phyloP scores from a whole-genome alignment of 164 flowering plant genomes.

The Piper betle region DNA sequence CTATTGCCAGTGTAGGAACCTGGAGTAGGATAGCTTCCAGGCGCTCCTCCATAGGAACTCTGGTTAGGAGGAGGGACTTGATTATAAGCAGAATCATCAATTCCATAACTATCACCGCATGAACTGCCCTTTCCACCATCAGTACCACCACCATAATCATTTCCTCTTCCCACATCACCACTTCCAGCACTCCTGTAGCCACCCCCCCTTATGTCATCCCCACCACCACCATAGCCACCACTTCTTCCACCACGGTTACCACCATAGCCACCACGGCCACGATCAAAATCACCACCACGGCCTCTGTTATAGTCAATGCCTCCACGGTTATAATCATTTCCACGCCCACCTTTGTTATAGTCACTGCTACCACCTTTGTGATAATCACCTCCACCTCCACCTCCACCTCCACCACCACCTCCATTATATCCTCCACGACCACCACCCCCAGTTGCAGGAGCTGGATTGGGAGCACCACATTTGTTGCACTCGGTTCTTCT shows the following conservation, averaged over 20 bases:
- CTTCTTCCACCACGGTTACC: slow-evolving; percentile 24
- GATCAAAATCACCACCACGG: slow-evolving; percentile 9
- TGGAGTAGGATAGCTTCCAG: slow-evolving; percentile 39
- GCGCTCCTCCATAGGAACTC: slow-evolving; percentile 42
- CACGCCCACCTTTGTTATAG: background rate
- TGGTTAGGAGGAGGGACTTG: slow-evolving; percentile 39
- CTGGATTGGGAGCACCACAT: slow-evolving; percentile 75
- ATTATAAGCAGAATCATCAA: slow-evolving; percentile 49
- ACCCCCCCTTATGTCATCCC: background rate
- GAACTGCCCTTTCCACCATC: slow-evolving; percentile 32
- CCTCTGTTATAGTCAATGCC: slow-evolving; percentile 11
- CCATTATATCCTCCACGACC: too few relatives aligned
- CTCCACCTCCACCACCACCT: background rate
- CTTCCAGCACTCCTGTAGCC: slow-evolving; percentile 15
- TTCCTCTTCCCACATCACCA: slow-evolving; percentile 26
- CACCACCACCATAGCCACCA: slow-evolving; percentile 9
- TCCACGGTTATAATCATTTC: background rate
- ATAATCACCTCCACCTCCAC: slow-evolving; percentile 29
- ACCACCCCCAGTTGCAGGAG: slow-evolving; percentile 15
- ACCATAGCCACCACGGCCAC: slow-evolving; percentile 13
- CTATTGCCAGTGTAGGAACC: slow-evolving; percentile 41
- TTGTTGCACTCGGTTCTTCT: slow-evolving; percentile 87
- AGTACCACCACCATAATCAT: too few relatives aligned
- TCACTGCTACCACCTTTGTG: slow-evolving; percentile 18
- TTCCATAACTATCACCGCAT: slow-evolving; percentile 39